Conservation (phyloP, 2,329 filamentous ascomycete species). For the Colletotrichum tabaci region DNA sequence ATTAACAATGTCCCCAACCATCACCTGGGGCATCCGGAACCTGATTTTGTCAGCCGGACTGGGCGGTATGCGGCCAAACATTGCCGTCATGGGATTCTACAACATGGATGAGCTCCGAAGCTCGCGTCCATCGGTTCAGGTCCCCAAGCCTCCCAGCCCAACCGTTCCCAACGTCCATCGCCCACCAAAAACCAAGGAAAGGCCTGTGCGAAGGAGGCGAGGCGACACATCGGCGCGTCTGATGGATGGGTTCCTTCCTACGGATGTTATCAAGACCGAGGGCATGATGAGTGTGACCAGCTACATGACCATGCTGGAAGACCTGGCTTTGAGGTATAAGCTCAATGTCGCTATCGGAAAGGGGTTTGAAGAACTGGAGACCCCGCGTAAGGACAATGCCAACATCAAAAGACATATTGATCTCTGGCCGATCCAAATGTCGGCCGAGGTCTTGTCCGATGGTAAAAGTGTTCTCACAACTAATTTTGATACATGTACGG, state of each 20-base stretch:
- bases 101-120: slow-evolving; percentile 83
- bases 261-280: slow-evolving; percentile 78
- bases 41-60: slow-evolving; percentile 85
- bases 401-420: slow-evolving; percentile 86
- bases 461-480: slow-evolving; percentile 81
- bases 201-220: slow-evolving; percentile 56
- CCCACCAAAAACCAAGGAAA: slow-evolving; percentile 50
- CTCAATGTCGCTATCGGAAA: slow-evolving; percentile 90
- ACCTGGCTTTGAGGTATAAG: slow-evolving; percentile 81
- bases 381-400: slow-evolving; percentile 71
- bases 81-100: slow-evolving; percentile 85
- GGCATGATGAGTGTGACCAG: slow-evolving; percentile 78
- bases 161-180: slow-evolving; percentile 52
- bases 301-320: slow-evolving; percentile 88
- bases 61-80: slow-evolving; percentile 91
- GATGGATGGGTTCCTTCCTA: slow-evolving; percentile 74
- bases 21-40: slow-evolving; percentile 89
- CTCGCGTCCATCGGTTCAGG: slow-evolving; percentile 68
- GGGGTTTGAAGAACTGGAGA: slow-evolving; percentile 83
- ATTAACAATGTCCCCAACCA: slow-evolving; percentile 83
- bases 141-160: slow-evolving; percentile 65
- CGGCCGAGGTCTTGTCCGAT: slow-evolving; percentile 81
- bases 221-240: slow-evolving; percentile 70
- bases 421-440: slow-evolving; percentile 95
- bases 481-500: slow-evolving; percentile 90